Base-by-base conservation (phyloP, 2,329 filamentous ascomycete genomes). In the Bisporella sp. region DNA sequence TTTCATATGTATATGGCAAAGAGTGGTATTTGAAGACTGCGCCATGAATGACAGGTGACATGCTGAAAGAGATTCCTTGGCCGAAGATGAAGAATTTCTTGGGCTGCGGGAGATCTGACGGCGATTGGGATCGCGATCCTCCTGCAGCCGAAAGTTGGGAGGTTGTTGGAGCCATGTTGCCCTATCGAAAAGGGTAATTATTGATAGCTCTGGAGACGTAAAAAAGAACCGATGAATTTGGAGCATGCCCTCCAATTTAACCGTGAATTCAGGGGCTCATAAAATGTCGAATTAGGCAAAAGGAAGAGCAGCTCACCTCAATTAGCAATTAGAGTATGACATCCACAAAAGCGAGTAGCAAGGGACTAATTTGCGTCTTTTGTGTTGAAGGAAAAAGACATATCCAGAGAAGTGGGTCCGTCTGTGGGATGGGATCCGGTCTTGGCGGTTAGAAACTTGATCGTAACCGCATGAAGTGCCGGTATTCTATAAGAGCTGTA, bases 31-130 rank as follows among this genome's bases (percentile, higher is more conserved):
- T 70, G 50, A 85, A 79, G 0, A 84, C 85, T 6, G 81, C 74
- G 49, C 82, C 86, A 63, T 89, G 85, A 84, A 89, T 89, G 5
- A 81, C 80, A 1, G 85, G 85, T 0, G 85, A 88, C 52, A 89
- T 65, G 61, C 82, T 87, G 68, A 85, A 86, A 43, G 74, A 77
- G n/a, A 86, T 78, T 44, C 82, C 81, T 52, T 78, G 81, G 11
- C 86, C 85, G 49, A 89, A 79, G 13, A 50, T 46, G 29, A 45
- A 50, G 13, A 50, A 46, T 28, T 50, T 40, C 37, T 28, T 45
- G 7, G 41, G 41, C 21, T 13, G 35, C 3, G 3, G 35, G 35
- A 13, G 9, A 39, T 3, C 35, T 13, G 9, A 13, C 3, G 35
- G 35, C 3, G 35, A 39, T 39, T 39, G 9, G 35, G 35, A 39